A percentile compares a stretch with the other conserved stretches of the same genome.
phyloP scores from a whole-genome alignment of 352 stramenopile species.

The Blastocystis sp. region DNA sequence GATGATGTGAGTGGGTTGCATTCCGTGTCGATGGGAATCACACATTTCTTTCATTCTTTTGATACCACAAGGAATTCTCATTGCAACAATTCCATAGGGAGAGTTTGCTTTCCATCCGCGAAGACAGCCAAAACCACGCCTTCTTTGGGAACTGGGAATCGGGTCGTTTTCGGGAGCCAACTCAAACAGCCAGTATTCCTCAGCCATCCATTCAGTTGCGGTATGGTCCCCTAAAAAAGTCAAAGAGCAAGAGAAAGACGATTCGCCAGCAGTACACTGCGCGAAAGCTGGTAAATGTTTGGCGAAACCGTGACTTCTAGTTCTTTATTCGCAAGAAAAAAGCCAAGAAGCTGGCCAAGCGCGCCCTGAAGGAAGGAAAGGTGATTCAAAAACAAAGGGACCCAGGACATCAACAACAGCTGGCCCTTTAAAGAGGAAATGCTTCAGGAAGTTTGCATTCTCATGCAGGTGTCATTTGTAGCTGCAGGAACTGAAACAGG shows the following conservation, averaged over 20 bases:
- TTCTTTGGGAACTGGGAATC: too few species aligned
- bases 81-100: too few species aligned
- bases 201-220: constrained; percentile 47
- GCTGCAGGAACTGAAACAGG: constrained; percentile 49
- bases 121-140: too few species aligned
- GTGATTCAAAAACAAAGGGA: constrained; percentile 47
- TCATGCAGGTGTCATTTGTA: background rate
- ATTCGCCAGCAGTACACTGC: constrained; percentile 67
- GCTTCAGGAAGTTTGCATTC: constrained; percentile 67
- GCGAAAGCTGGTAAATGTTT: constrained; percentile 65
- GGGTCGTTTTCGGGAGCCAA: too few species aligned
- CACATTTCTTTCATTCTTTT: too few species aligned
- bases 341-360: constrained; percentile 50
- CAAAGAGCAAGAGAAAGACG: constrained; percentile 69
- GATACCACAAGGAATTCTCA: too few species aligned
- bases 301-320: background rate
- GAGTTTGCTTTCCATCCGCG: too few species aligned
- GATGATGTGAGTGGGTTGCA: too few species aligned
- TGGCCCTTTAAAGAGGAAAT: constrained; percentile 73
- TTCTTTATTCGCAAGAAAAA: constrained; percentile 66
- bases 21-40: too few species aligned
- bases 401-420: constrained; percentile 71
- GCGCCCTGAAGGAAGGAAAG: constrained; percentile 40
- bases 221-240: constrained; percentile 68
- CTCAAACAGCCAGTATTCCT: background rate